Evolutionary conservation across 2,329 filamentous ascomycete genomes (phyloP).

Genomic region (Chalaropsis ovoidea): DNA sequence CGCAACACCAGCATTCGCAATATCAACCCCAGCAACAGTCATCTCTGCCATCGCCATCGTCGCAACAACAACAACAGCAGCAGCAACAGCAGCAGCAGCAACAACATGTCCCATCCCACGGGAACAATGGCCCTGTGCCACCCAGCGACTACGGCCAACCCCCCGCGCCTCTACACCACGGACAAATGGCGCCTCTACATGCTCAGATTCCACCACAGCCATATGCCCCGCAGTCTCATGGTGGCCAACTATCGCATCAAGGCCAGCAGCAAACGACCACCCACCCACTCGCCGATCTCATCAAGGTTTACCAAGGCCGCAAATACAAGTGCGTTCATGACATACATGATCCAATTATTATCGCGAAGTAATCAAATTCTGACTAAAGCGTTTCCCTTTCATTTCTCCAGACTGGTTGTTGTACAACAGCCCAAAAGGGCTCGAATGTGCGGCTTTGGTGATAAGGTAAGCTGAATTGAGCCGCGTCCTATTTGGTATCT

Average conservation of each 20-base stretch:
- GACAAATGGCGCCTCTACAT: conserved; percentile 6
- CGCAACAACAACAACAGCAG: background rate
- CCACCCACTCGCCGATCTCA: conserved; percentile 19
- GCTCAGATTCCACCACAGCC: background rate
- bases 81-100: background rate
- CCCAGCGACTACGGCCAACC: background rate
- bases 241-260: background rate
- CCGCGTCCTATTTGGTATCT: background rate
- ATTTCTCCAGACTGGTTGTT: conserved; percentile 53
- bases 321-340: conserved; percentile 22
- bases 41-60: too few species aligned
- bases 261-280: conserved; percentile 2
- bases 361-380: background rate
- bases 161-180: background rate
- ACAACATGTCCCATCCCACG: background rate
- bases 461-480: conserved; percentile 57
- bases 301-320: conserved; percentile 21
- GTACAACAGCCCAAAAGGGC: conserved; percentile 86
- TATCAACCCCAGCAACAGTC: background rate
- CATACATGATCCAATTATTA: background rate
- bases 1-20: conserved; percentile 9
- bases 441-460: conserved; percentile 97
- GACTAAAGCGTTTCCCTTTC: background rate
- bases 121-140: background rate
- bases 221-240: conserved; percentile 14